Percentiles rank a stretch among this genome's conserved stretches.
phyloP scores from a whole-genome alignment of 2,329 filamentous ascomycete species.

The Boeremia exigua region DNA sequence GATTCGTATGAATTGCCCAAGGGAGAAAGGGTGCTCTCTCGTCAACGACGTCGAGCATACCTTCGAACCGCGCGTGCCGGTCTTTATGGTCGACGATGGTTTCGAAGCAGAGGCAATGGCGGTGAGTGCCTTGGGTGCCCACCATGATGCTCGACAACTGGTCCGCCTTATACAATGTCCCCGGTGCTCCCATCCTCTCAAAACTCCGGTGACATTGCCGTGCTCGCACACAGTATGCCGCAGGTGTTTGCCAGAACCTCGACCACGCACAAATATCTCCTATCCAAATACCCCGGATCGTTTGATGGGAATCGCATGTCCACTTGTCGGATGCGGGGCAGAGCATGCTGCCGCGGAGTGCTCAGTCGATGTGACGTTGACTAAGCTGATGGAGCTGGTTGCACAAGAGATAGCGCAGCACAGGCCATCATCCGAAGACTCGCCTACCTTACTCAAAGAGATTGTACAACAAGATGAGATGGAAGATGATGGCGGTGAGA shows the following conservation, averaged over 20 bases:
- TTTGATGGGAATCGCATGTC: conserved; percentile 75
- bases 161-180: conserved; percentile 80
- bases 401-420: conserved; percentile 59
- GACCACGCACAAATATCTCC: conserved; percentile 72
- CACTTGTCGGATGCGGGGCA: conserved; percentile 67
- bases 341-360: conserved; percentile 82
- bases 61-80: conserved; percentile 35
- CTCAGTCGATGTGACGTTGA: conserved; percentile 75
- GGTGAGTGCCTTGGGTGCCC: conserved; percentile 53
- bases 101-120: conserved; percentile 40
- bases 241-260: conserved; percentile 71
- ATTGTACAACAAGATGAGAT: conserved; percentile 44
- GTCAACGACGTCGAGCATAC: conserved; percentile 41
- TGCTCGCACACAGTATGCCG: conserved; percentile 82
- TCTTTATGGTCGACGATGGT: conserved; percentile 54
- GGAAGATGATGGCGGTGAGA: conserved; percentile 44
- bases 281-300: conserved; percentile 75
- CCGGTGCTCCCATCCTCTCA: conserved; percentile 72
- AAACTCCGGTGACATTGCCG: conserved; percentile 74
- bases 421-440: conserved; percentile 39
- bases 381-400: conserved; percentile 67
- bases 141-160: conserved; percentile 65
- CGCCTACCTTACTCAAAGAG: conserved; percentile 52
- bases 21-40: conserved; percentile 41
- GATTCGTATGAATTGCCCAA: conserved; percentile 47